A percentile compares a stretch with the other conserved stretches of the same genome.
These are phyloP conservation scores for Eucalyptus paniculata DNA, from an alignment of 345 rosid genomes.

Conservation along the genomic window DNA sequence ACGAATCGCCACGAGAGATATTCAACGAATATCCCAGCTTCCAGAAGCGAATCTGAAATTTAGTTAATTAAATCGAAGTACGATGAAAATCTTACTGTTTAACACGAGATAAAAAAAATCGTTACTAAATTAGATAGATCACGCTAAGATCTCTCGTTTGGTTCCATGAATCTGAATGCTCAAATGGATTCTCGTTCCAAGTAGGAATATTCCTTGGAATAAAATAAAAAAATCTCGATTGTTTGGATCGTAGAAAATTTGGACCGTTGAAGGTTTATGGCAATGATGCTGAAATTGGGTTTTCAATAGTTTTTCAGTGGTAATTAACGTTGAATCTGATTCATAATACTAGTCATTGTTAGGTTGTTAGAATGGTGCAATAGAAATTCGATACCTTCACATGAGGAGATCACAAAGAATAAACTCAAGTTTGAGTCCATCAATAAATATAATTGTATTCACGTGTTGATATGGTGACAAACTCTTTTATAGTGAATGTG, in stretches of 20 bases:
- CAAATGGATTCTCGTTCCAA: background rate
- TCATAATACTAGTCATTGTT: background rate
- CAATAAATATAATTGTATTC: rapidly evolving
- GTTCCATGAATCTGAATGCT: background rate
- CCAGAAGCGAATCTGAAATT: background rate
- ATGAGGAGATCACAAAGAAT: rapidly evolving
- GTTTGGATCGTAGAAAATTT: background rate
- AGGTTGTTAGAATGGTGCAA: rapidly evolving
- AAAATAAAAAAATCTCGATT: background rate
- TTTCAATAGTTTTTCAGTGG: background rate
- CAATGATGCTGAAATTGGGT: background rate
- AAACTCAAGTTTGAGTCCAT: rapidly evolving
- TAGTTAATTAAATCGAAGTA: background rate
- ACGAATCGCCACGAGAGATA: background rate
- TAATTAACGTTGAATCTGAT: rapidly evolving
- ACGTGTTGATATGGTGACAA: rapidly evolving
- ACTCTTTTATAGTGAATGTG: no score
- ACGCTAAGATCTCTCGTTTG: background rate
- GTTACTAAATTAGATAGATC: background rate
- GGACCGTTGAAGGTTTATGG: background rate
- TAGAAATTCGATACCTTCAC: background rate
- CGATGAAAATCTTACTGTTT: background rate
- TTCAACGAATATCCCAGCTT: background rate
- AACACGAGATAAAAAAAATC: background rate
- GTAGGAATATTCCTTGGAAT: background rate